These are phyloP conservation scores for Lodderomyces oxycetoniae DNA, from an alignment of 1,139 yeast species.

Conservation along the genomic window DNA sequence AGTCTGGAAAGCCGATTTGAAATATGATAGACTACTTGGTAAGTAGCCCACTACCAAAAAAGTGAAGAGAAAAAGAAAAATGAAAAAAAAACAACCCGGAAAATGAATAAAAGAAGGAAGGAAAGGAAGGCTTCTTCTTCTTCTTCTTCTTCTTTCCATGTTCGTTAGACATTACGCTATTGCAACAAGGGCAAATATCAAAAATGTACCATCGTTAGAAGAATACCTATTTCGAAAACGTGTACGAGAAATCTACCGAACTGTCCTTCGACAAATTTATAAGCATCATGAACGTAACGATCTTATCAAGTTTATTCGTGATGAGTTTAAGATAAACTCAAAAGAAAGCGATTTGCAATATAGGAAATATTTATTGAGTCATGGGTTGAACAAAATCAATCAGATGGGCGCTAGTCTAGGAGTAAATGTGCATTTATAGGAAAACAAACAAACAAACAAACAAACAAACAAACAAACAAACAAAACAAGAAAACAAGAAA, in stretches of 20 bases:
- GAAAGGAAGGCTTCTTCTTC: too few relatives aligned
- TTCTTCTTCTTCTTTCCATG: too few relatives aligned
- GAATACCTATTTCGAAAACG: constrained; percentile 39
- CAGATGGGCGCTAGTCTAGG: constrained; percentile 28
- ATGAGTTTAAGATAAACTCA: constrained; percentile 30
- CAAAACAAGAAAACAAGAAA: too few relatives aligned
- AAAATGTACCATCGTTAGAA: constrained; percentile 28
- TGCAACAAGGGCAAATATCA: too few relatives aligned
- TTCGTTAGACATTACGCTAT: too few relatives aligned
- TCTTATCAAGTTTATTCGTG: constrained; percentile 29
- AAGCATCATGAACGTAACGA: constrained; percentile 32
- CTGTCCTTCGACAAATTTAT: constrained; percentile 30
- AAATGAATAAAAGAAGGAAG: too few relatives aligned
- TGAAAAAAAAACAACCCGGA: too few relatives aligned
- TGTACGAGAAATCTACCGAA: constrained; percentile 31
- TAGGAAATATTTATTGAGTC: constrained; percentile 35
- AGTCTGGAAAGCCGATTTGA: too few relatives aligned
- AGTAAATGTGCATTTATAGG: constrained; percentile 7
- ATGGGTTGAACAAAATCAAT: constrained; percentile 29
- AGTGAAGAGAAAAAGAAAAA: too few relatives aligned
- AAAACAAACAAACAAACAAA: not conserved
- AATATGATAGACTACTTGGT: too few relatives aligned
- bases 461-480: not conserved
- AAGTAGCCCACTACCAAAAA: too few relatives aligned
- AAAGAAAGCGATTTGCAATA: constrained; percentile 30